These are phyloP conservation scores for Fabrea salina DNA, from an alignment of 169 alveolate species.

Conservation along the genomic window DNA sequence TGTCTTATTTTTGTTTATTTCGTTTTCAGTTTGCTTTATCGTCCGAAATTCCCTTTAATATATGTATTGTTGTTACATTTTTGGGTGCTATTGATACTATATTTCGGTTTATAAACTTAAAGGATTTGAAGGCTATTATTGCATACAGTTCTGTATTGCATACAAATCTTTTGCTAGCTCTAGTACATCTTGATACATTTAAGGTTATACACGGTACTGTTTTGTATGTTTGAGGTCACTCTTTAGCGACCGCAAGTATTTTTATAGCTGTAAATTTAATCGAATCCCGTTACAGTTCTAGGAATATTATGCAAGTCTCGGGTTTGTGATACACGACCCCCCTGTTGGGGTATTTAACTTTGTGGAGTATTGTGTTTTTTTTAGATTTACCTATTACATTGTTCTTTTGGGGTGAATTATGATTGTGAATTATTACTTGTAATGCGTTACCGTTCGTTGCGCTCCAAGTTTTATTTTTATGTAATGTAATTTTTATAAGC, in stretches of 20 bases:
- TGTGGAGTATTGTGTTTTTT: background rate
- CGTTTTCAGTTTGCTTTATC: background rate
- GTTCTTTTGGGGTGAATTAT: conserved; percentile 28
- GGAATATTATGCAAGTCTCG: conserved; percentile 8
- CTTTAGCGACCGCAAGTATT: conserved; percentile 19
- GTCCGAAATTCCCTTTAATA: conserved; percentile 6
- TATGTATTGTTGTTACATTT: background rate
- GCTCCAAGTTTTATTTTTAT: background rate
- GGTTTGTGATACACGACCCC: background rate
- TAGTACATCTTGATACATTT: conserved; percentile 14
- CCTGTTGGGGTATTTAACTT: background rate
- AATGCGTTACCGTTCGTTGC: background rate
- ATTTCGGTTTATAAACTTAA: background rate
- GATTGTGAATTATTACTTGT: background rate
- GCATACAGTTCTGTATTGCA: conserved; percentile 25
- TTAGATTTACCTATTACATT: conserved; percentile 19
- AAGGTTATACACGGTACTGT: background rate
- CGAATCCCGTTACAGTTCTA: background rate
- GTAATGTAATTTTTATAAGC: background rate
- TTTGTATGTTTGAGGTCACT: conserved; percentile 29
- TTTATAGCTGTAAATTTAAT: background rate
- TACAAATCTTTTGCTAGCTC: background rate
- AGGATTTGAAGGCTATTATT: conserved; percentile 27
- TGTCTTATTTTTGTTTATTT: background rate
- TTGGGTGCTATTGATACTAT: background rate